Conservation (phyloP, 352 stramenopile species). For the Plasmopara viticola region DNA sequence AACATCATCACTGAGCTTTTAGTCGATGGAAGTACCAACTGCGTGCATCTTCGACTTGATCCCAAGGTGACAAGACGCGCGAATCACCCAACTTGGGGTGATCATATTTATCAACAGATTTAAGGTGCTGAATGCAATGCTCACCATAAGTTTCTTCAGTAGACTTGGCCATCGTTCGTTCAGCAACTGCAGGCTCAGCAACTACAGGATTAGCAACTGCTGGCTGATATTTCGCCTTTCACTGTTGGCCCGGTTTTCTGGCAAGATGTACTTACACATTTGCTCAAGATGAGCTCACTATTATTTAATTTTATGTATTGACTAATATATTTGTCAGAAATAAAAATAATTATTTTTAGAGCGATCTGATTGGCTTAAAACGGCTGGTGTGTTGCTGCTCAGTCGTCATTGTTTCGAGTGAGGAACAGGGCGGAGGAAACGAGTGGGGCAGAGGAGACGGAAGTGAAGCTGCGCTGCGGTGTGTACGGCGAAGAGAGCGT, state of each 20-base stretch:
- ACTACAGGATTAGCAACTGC: background rate
- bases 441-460: background rate
- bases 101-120: constrained; percentile 2
- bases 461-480: constrained; percentile 4
- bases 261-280: background rate
- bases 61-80: background rate
- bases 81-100: constrained; percentile 1
- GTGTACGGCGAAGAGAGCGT: constrained; percentile 25
- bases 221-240: constrained; percentile 3
- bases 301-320: constrained; percentile 1
- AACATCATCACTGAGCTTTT: background rate
- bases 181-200: background rate
- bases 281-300: constrained; percentile 1
- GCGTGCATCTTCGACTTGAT: background rate
- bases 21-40: background rate
- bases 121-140: constrained; percentile 1
- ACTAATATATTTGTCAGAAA: constrained; percentile 3
- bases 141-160: constrained; percentile 1
- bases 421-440: background rate
- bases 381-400: background rate
- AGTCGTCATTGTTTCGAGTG: background rate
- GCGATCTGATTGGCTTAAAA: constrained; percentile 2
- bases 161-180: background rate
- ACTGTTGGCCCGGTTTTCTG: background rate
- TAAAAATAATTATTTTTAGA: constrained; percentile 2